Base-by-base conservation (phyloP, 257 asterid species). In the Mitragyna speciosa region DNA sequence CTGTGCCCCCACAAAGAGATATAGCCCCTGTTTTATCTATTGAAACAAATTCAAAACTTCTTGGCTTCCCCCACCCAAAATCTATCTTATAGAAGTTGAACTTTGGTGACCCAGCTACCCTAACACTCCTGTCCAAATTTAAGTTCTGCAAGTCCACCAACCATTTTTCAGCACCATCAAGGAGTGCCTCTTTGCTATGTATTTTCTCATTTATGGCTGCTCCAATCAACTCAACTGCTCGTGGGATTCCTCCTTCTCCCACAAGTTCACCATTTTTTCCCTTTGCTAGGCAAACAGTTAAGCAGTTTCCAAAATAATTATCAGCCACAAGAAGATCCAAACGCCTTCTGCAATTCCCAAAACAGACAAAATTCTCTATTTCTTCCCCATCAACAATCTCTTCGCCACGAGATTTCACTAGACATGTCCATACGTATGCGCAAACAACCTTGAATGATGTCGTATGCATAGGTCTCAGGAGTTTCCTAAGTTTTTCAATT, bases 21-120 rank as follows among this genome's bases (percentile, higher is more conserved):
- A 89, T 58, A 0, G 88, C 71, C 0, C 78, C 83, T 0, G 76
- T 85, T 5, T 59, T 82, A 28, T 87, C 89, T 14, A 82, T 83
- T 0, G 80, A 84, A 30, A 78, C 31, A 16, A 52, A 15, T 17
- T 52, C 20, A 52, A 77, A 79, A 48, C 83, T 87, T 61, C 43
- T 61, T 7, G 89, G 84, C 82, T 77, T 87, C 19, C 89, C 92
- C 89, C 89, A 87, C 59, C 90, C 90, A 15, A 77, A 89, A 72
- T 85, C 86, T 59, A 77, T 69, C 7, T 68, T 76, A 47, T 87
- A 85, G 24, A 76, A 85, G 69, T 85, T 86, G 36, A 81, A 87
- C 22, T 73, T 80, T 2, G 92, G 89, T 5, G 92, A 79, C 36
- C 90, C 88, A 4, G 89, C 86, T 31, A 88, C 83, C 14, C 69